phyloP scores from a whole-genome alignment of 805 yeast species.

The Spathaspora hagerdaliae region DNA sequence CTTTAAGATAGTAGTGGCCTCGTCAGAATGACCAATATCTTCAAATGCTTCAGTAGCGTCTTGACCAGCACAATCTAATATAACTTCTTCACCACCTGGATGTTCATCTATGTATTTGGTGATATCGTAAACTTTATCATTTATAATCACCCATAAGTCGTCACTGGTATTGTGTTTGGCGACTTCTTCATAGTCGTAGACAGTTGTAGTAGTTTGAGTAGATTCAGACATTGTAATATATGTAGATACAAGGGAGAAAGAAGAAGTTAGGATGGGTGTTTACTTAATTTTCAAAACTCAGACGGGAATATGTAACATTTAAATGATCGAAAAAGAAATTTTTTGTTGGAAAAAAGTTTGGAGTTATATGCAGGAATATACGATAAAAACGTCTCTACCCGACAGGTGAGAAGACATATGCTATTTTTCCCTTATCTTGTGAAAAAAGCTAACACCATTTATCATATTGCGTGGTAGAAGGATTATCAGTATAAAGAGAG shows the following conservation, averaged over 20 bases:
- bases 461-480: too few relatives aligned
- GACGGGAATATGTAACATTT: too few relatives aligned
- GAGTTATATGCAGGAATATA: too few relatives aligned
- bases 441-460: too few relatives aligned
- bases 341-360: too few relatives aligned
- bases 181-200: slow-evolving; percentile 37
- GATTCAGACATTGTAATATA: slow-evolving; percentile 2
- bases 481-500: too few relatives aligned
- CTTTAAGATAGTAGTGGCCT: slow-evolving; percentile 75
- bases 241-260: not conserved
- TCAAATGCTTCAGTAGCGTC: slow-evolving; percentile 46
- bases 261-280: too few relatives aligned
- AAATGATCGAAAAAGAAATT: too few relatives aligned
- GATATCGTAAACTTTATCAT: slow-evolving; percentile 41
- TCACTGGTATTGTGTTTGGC: slow-evolving; percentile 34
- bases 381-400: too few relatives aligned
- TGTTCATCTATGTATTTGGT: slow-evolving; percentile 42
- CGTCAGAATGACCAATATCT: slow-evolving; percentile 97
- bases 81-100: slow-evolving; percentile 47
- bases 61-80: slow-evolving; percentile 39
- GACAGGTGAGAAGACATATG: too few relatives aligned
- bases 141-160: slow-evolving; percentile 43
- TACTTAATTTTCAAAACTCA: too few relatives aligned
- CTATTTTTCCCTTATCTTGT: too few relatives aligned
- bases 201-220: slow-evolving; percentile 1